Conservation (phyloP, 2,329 filamentous ascomycete genomes). For the Diaporthe citrichinensis region DNA sequence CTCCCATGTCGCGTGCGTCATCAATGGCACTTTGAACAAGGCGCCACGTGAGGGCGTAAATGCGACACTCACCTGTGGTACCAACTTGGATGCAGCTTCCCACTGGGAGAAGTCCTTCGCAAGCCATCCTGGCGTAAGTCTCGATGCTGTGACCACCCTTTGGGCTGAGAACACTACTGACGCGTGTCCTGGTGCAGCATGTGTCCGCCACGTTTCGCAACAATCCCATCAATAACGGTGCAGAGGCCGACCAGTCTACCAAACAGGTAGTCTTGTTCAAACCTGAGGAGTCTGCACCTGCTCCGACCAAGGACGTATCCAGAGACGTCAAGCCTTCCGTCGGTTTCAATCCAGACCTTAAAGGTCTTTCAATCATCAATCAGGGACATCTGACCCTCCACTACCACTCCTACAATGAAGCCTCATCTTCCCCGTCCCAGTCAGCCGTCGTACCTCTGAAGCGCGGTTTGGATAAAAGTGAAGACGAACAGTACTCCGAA, state of each 20-base stretch:
- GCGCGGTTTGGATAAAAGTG: neutral
- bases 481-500: neutral
- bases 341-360: neutral
- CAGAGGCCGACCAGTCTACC: neutral
- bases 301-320: neutral
- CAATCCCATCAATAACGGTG: rapidly evolving
- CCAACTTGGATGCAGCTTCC: neutral
- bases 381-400: neutral
- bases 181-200: neutral
- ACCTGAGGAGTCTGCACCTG: neutral
- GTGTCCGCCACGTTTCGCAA: neutral
- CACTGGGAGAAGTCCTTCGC: conserved; percentile 8
- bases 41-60: neutral
- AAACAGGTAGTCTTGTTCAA: neutral
- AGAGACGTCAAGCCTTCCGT: neutral
- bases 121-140: conserved; percentile 13
- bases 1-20: conserved; percentile 9
- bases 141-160: rapidly evolving
- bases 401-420: conserved; percentile 4
- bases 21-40: conserved; percentile 9
- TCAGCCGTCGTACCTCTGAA: neutral
- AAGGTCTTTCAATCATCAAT: conserved; percentile 10
- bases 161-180: neutral
- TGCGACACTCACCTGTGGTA: neutral
- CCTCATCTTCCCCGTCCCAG: neutral